Base-by-base conservation (phyloP, 2,329 filamentous ascomycete species). In the Ampelomyces quisqualis region DNA sequence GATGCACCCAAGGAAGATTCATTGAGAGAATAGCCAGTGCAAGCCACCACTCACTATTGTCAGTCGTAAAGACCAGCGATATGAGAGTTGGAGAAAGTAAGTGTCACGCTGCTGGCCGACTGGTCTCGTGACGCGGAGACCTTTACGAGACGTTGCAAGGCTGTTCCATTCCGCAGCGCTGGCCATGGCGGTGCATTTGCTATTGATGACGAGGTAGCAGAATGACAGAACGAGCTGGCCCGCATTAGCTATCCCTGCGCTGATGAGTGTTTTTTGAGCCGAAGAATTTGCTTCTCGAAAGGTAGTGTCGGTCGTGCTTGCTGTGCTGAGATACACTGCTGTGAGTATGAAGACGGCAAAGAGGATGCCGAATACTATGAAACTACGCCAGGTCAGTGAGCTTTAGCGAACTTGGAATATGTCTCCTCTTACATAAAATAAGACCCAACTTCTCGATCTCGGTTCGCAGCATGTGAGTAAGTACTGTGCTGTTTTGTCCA, bases 201-300 rank as follows among this genome's bases (percentile, higher is more conserved):
- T 58, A 45, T 77, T 77, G 55, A 70, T 40, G 14, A 28, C 36
- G 3, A 77, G 56, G 49, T 79, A 77, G 2, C 74, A 36, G 15
- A 73, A 55, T 0, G 73, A 76, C 0, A 77, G 43, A 3, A 78
- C 38, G 0, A 75, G 38, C 48, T 79, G 77, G 1, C 74, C 73
- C 0, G 65, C 20, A 47, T 79, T 79, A 28, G 69, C 72, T 0
- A 77, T 14, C 17, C 77, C 55, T 0, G 68, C 58, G 28, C 43
- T 49, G 10, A 31, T 33, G 1, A 47, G 30, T 1, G 33, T 40
- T 7, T 29, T n/a, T 13, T 32, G n/a, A 5, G 18, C 3, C 13
- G 28, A 28, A 4, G 23, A 26, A 15, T 26, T 34, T 19, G 37
- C 22, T 9, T 9, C 19, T 13, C 27, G 26, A 19, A 51, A 38